Conservation (phyloP, 164 flowering plant species). For the Nymphaea colorata region DNA sequence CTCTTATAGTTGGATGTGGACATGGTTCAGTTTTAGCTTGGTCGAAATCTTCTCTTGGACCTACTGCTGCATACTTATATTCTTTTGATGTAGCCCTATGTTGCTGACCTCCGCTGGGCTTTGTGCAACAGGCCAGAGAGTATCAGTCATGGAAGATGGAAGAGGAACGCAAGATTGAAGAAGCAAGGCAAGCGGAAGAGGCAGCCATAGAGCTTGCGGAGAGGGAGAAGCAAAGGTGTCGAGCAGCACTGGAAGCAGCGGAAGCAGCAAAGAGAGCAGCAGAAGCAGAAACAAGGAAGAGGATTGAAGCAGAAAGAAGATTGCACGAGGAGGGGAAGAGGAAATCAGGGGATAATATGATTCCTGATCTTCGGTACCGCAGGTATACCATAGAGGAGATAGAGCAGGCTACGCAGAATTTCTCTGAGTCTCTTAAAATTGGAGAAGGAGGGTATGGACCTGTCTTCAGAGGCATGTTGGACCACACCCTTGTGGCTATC, state of each 20-base stretch:
- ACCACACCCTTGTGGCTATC: conserved; percentile 58
- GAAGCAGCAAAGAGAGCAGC: conserved; percentile 45
- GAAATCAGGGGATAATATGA: conserved; percentile 11
- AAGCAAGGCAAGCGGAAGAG: conserved; percentile 50
- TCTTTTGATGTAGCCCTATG: neutral
- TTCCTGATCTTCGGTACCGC: conserved; percentile 17
- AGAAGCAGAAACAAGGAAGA: conserved; percentile 33
- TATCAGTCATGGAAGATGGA: conserved; percentile 50
- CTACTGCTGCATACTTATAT: neutral
- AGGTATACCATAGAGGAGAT: conserved; percentile 51
- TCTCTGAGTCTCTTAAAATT: conserved; percentile 32
- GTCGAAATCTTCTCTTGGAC: neutral
- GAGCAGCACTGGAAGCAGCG: conserved; percentile 52
- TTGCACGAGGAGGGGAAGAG: conserved; percentile 22
- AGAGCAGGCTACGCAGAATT: conserved; percentile 47
- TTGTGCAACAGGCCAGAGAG: conserved; percentile 32
- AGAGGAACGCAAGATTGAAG: conserved; percentile 40
- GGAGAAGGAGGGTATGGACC: conserved; percentile 97
- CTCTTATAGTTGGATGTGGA: neutral
- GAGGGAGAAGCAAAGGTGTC: conserved; percentile 49
- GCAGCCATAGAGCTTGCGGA: conserved; percentile 49
- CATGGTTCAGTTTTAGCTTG: neutral
- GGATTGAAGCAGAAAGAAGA: conserved; percentile 22
- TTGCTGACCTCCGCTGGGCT: neutral
- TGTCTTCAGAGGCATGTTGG: conserved; percentile 44